Evolutionary conservation across 2,329 filamentous ascomycete genomes (phyloP).

Genomic region (Corynespora cassiicola): DNA sequence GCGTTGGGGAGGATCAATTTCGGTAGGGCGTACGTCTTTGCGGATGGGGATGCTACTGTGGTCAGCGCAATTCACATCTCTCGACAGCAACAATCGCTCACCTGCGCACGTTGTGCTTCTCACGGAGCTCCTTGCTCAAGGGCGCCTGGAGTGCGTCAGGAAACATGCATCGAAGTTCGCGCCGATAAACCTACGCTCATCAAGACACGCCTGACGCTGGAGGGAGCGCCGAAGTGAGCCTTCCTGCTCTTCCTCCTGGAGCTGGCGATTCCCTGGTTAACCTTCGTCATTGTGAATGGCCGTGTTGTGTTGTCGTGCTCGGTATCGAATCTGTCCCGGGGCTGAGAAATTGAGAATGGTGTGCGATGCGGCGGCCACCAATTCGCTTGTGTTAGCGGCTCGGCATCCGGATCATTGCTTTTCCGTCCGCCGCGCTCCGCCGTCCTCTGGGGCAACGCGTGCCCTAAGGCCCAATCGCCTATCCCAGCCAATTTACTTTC

Average conservation of each 20-base stretch:
- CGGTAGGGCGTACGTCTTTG: slow-evolving; percentile 71
- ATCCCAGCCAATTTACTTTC: slow-evolving; percentile 10
- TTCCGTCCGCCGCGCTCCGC: slow-evolving; percentile 1
- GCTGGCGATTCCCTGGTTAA: slow-evolving; percentile 70
- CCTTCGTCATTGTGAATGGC: slow-evolving; percentile 71
- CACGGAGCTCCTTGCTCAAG: slow-evolving; percentile 80
- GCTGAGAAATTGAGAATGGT: slow-evolving; percentile 21
- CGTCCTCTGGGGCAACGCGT: no score
- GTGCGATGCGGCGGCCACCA: slow-evolving; percentile 2
- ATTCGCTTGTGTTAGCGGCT: slow-evolving; percentile 7
- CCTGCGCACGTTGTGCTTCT: slow-evolving; percentile 98
- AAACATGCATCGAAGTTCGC: slow-evolving; percentile 27
- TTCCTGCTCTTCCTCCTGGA: slow-evolving; percentile 99
- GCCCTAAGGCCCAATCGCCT: slow-evolving; percentile 3
- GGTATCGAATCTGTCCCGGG: slow-evolving; percentile 17
- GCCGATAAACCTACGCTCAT: slow-evolving; percentile 75
- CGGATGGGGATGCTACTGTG: slow-evolving; percentile 78
- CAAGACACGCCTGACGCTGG: slow-evolving; percentile 91
- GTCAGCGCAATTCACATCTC: slow-evolving; percentile 10
- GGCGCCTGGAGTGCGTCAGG: slow-evolving; percentile 46
- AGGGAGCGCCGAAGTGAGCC: slow-evolving; percentile 95
- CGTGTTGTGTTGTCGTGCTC: slow-evolving; percentile 40
- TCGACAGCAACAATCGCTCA: slow-evolving; percentile 60
- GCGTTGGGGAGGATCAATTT: slow-evolving; percentile 7
- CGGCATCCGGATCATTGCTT: slow-evolving; percentile 7